Evolutionary conservation across 2,329 filamentous ascomycete genomes (phyloP).

Genomic region (Apiospora koreana): DNA sequence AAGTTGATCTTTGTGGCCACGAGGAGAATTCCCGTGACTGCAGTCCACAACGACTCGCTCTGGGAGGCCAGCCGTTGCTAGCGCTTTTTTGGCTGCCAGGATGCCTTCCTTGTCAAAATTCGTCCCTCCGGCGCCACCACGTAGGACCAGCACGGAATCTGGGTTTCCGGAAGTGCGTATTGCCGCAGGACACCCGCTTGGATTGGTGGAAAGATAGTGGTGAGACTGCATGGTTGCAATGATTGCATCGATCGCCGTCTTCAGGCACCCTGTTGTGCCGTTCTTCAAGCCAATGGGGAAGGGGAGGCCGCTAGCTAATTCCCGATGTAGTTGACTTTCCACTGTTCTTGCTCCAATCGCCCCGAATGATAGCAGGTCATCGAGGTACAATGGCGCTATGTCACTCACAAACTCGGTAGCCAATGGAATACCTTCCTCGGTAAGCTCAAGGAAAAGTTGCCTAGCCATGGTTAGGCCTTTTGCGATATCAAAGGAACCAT

Average conservation of each 20-base stretch:
- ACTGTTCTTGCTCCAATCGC: conserved; percentile 93
- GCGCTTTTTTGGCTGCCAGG: conserved; percentile 19
- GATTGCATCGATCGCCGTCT: conserved; percentile 45
- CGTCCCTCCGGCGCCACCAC: no score
- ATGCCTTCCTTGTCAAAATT: conserved; percentile 63
- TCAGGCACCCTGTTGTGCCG: conserved; percentile 88
- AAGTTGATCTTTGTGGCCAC: conserved; percentile 75
- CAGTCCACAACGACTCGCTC: conserved; percentile 94
- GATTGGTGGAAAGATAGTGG: no score
- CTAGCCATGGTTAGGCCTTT: conserved; percentile 71
- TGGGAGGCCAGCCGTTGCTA: conserved; percentile 72
- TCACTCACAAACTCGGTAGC: conserved; percentile 98
- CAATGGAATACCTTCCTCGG: conserved; percentile 88
- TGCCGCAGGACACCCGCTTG: no score
- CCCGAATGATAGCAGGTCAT: conserved; percentile 86
- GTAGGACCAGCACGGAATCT: no score
- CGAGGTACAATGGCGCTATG: conserved; percentile 81
- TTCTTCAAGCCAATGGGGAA: conserved; percentile 99
- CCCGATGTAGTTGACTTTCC: conserved; percentile 91
- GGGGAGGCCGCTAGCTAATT: conserved; percentile 87
- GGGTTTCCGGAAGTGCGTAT: no score
- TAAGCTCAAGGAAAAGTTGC: conserved; percentile 83
- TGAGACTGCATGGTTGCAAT: no score
- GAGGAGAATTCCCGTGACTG: conserved; percentile 92
- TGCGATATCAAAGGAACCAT: conserved; percentile 98